These are phyloP conservation scores for Citrus maxima DNA, from an alignment of 345 rosid genomes.

Conservation along the genomic window DNA sequence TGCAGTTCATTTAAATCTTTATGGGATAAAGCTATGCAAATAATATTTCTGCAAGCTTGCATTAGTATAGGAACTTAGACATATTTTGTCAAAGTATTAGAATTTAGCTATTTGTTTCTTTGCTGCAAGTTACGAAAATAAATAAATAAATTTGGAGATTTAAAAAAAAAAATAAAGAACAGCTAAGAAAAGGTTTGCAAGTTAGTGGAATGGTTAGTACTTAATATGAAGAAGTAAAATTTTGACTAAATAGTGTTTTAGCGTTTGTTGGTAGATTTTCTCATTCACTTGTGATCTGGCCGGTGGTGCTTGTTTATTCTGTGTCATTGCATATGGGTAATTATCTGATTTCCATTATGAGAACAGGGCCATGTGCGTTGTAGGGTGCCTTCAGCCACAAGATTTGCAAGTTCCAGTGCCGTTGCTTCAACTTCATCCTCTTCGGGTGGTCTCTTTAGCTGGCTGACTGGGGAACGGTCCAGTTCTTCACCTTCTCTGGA, in stretches of 20 bases:
- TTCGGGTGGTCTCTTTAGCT: constrained; percentile 50
- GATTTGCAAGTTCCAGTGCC: constrained; percentile 56
- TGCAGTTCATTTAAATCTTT: not conserved
- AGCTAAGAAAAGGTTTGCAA: not conserved
- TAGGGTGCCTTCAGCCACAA: constrained; percentile 18
- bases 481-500: constrained; percentile 45
- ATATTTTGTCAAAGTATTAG: not conserved
- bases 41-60: not conserved
- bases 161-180: not conserved
- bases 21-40: not conserved
- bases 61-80: not conserved
- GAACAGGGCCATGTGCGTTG: constrained; percentile 27
- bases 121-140: not conserved
- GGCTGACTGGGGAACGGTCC: constrained; percentile 64
- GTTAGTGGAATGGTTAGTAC: not conserved
- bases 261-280: not conserved
- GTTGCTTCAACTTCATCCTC: constrained; percentile 48
- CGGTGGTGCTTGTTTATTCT: not conserved
- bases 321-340: not conserved
- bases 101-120: not conserved
- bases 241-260: not conserved
- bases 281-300: constrained; percentile 1
- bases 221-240: not conserved
- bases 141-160: not conserved
- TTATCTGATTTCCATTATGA: constrained; percentile 21